Evolutionary conservation across 805 yeast species (phyloP).

Genomic region (Yarrowia sp.): DNA sequence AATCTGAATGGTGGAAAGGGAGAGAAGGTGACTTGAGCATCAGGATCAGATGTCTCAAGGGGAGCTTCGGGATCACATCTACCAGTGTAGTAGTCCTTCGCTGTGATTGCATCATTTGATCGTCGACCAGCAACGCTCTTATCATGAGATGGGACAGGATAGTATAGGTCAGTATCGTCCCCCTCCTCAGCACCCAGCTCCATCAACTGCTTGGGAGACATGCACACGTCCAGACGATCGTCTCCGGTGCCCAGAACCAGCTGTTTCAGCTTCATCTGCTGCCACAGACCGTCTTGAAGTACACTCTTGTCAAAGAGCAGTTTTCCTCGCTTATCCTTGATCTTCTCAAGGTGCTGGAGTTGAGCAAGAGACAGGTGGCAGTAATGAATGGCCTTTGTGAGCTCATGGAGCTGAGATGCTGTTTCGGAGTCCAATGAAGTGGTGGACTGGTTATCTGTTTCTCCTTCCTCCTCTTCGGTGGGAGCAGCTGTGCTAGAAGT

Average conservation of each 20-base stretch:
- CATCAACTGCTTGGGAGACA: constrained; percentile 17
- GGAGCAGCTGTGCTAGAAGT: background rate
- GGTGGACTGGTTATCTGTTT: background rate
- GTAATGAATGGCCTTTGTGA: constrained; percentile 56
- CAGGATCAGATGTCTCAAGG: constrained; percentile 22
- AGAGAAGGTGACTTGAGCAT: constrained; percentile 44
- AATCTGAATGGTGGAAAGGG: constrained; percentile 62
- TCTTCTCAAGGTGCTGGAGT: constrained; percentile 55
- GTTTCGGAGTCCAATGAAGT: constrained; percentile 8
- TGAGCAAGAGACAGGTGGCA: constrained; percentile 60
- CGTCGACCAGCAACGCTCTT: constrained; percentile 37
- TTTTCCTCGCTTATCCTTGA: constrained; percentile 51
- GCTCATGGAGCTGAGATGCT: constrained; percentile 42
- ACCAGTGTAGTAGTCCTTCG: constrained; percentile 15
- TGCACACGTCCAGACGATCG: constrained; percentile 20
- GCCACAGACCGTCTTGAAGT: constrained; percentile 60
- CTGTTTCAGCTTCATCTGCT: constrained; percentile 52
- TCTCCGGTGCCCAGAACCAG: constrained; percentile 13
- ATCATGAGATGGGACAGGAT: constrained; percentile 27
- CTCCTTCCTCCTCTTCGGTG: background rate
- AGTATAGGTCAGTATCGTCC: background rate
- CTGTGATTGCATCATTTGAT: constrained; percentile 10
- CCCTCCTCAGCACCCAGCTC: constrained; percentile 1
- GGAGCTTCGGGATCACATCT: constrained; percentile 18
- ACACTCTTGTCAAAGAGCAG: constrained; percentile 53